These are phyloP conservation scores for Fusarium proliferatum DNA, from an alignment of 2,329 filamentous ascomycete species.

Conservation along the genomic window DNA sequence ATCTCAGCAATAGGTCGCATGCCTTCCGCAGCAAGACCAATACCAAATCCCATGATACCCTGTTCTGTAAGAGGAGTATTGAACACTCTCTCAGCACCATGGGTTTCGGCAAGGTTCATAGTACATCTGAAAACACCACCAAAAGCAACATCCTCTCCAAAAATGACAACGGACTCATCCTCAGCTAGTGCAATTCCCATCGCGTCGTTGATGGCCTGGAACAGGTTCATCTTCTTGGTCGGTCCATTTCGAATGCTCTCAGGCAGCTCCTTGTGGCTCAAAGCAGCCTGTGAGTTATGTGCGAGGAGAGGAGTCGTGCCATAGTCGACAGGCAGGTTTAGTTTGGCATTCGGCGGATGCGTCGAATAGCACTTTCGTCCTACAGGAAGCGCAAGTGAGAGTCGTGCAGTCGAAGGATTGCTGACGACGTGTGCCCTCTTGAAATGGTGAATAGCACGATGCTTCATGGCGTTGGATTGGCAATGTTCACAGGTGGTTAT, in stretches of 20 bases:
- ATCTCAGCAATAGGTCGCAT: slow-evolving; percentile 95
- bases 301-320: slow-evolving; percentile 82
- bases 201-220: slow-evolving; percentile 92
- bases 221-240: slow-evolving; percentile 91
- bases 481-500: slow-evolving; percentile 5
- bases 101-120: slow-evolving; percentile 88
- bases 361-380: slow-evolving; percentile 61
- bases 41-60: slow-evolving; percentile 92
- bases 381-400: slow-evolving; percentile 30
- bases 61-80: slow-evolving; percentile 96
- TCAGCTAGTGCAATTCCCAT: slow-evolving; percentile 82
- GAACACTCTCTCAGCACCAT: slow-evolving; percentile 90
- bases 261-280: slow-evolving; percentile 78
- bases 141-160: slow-evolving; percentile 97
- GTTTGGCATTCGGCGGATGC: slow-evolving; percentile 68
- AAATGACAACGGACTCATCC: slow-evolving; percentile 88
- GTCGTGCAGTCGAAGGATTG: slow-evolving; percentile 26
- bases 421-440: slow-evolving; percentile 43
- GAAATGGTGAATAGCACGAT: slow-evolving; percentile 47
- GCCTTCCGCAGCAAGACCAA: slow-evolving; percentile 89
- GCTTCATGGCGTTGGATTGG: slow-evolving; percentile 47
- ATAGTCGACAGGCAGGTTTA: slow-evolving; percentile 92
- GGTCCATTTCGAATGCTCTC: slow-evolving; percentile 71
- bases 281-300: slow-evolving; percentile 79
- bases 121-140: slow-evolving; percentile 96